Conservation (phyloP, 2,329 filamentous ascomycete species). For the Pyrenophora teres region DNA sequence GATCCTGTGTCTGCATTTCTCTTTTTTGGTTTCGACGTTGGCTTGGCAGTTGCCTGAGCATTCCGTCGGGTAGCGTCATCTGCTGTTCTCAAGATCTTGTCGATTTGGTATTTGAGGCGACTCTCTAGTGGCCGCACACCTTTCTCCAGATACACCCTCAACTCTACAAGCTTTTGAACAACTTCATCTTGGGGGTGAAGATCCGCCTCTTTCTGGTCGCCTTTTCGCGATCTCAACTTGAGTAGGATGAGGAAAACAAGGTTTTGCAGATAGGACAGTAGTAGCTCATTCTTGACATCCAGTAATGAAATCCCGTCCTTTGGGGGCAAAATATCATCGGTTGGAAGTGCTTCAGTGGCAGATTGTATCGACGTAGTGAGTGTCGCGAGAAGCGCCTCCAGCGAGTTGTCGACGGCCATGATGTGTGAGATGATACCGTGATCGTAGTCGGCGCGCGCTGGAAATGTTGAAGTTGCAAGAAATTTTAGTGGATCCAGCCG, state of each 20-base stretch:
- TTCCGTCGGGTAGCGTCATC: constrained; percentile 63
- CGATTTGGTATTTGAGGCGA: constrained; percentile 91
- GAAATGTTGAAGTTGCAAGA: constrained; percentile 14
- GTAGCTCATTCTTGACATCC: constrained; percentile 95
- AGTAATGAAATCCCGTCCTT: constrained; percentile 90
- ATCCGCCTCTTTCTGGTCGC: constrained; percentile 41
- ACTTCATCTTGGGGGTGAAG: constrained; percentile 66
- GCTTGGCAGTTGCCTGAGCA: constrained; percentile 31
- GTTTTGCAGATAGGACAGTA: constrained; percentile 94
- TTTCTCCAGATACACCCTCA: constrained; percentile 91
- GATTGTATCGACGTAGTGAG: constrained; percentile 68
- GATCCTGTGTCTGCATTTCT: constrained; percentile 46
- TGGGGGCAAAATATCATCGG: constrained; percentile 69
- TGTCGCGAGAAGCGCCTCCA: constrained; percentile 48
- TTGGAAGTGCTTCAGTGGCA: constrained; percentile 57
- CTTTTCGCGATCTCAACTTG: constrained; percentile 62
- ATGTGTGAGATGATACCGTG: constrained; percentile 5
- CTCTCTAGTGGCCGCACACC: constrained; percentile 89
- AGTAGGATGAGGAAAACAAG: constrained; percentile 85
- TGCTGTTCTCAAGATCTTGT: constrained; percentile 87
- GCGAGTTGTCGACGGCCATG: constrained; percentile 48
- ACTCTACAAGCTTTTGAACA: constrained; percentile 84
- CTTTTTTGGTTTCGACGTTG: constrained; percentile 29
- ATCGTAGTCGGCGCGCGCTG: constrained; percentile 6
- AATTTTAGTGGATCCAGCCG: constrained; percentile 17